Evolutionary conservation across 2,329 filamentous ascomycete species (phyloP), one percentile per base, ranked within the genome.

Genomic region (Ophiognomonia clavigignenti-juglandacearum): DNA sequence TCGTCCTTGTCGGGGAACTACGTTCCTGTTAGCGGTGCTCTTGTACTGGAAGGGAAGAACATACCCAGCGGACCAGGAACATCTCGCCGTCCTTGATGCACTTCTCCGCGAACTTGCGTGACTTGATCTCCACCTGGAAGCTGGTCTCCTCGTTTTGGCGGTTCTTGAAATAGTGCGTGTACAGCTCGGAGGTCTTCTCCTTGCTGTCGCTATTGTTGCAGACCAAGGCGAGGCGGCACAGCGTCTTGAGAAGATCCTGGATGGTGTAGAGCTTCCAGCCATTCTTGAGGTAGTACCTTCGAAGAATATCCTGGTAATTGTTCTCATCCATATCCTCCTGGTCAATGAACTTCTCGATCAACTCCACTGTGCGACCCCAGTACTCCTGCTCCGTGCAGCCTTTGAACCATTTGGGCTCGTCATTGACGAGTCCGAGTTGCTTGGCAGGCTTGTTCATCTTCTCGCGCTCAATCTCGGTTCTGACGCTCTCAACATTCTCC

Each of bases 201-300:
- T 96, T 96, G 39, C 81, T 77, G 58, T 98, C 93, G 3, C 81
- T 81, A 59, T 83, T 90, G 60, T 91, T 87, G 63, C 95, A 90
- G n/a, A 80, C 80, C 16, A 90, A 76, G 20, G 86, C 89, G 49
- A 91, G 85, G 48, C 90, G 86, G 49, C 86, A 85, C 32, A 96
- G 79, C 1, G 85, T 85, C 61, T 83, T 83, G 44, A 97, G 79
- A 24, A 96, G 81, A 62, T 95, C 91, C 61, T 95, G 88, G 54
- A 97, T 83, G 4, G 88, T 91, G 70, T 97, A 98, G 32, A 97
- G 70, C 59, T 90, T 89, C 86, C 92, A 98, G 6, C 93, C 93
- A 55, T 83, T 86, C 61, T 86, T 84, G 48, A 97, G 76, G 63
- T 96, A 98, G 69, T 89, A 96, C 55, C 91, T 87, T 20, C 93